Percentiles rank a stretch among this genome's conserved stretches.
Conservation (phyloP, 2,329 filamentous ascomycete species). For the Penicillium freii region DNA sequence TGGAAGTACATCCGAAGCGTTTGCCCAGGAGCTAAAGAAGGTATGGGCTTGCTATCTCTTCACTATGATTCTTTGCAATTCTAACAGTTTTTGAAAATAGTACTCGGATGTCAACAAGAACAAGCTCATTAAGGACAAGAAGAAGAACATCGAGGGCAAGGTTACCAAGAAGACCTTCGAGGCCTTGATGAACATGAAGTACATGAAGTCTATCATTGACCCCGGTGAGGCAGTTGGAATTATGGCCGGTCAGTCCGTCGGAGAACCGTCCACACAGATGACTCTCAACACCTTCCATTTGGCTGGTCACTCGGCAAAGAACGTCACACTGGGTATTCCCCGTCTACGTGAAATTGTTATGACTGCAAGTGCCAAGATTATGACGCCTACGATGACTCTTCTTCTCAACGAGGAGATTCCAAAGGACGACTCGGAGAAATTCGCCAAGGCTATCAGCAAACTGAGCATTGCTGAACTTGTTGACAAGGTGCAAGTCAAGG, state of each 20-base stretch:
- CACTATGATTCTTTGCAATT: not conserved
- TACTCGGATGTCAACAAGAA: conserved; percentile 77
- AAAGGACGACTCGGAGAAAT: conserved; percentile 67
- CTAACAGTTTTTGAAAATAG: conserved; percentile 32
- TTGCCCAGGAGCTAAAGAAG: conserved; percentile 67
- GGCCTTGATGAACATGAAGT: conserved; percentile 84
- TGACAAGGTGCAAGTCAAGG: conserved; percentile 75
- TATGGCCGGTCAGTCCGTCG: conserved; percentile 92
- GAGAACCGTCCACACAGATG: conserved; percentile 98
- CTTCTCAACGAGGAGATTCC: conserved; percentile 71
- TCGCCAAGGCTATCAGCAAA: conserved; percentile 88
- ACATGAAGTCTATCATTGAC: conserved; percentile 86
- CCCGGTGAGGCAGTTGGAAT: conserved; percentile 96
- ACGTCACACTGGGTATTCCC: conserved; percentile 97
- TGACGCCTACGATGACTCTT: conserved; percentile 75
- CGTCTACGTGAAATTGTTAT: conserved; percentile 96
- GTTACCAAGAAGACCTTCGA: conserved; percentile 71
- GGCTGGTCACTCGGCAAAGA: conserved; percentile 96
- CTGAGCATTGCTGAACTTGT: conserved; percentile 80
- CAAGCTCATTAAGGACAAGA: conserved; percentile 60
- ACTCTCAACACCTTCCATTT: conserved; percentile 99
- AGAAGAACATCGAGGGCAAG: conserved; percentile 45
- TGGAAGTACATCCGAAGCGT: conserved; percentile 86
- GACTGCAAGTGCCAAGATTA: conserved; percentile 87
- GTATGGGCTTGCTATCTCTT: conserved; percentile 35